Percentiles rank a stretch among this genome's conserved stretches.
Evolutionary conservation across 257 asterid species (phyloP).

Genomic region (Solanum pennellii): DNA sequence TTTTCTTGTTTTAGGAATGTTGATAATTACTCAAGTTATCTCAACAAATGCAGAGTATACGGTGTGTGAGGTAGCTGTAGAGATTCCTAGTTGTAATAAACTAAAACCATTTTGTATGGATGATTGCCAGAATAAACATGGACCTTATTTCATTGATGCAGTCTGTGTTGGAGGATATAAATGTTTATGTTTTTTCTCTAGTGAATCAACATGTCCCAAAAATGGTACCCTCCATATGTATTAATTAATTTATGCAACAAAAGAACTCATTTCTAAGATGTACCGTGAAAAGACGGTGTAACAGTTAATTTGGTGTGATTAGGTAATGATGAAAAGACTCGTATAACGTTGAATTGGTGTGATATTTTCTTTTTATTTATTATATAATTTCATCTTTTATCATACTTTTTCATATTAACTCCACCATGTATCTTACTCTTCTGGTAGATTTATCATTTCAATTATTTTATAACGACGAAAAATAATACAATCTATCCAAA

Average conservation of each 20-base stretch:
- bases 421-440: no score
- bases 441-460: fast-evolving
- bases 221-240: neutral
- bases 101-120: neutral
- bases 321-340: no score
- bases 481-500: no score
- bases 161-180: neutral
- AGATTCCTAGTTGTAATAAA: neutral
- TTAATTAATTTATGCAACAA: neutral
- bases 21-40: neutral
- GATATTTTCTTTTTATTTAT: no score
- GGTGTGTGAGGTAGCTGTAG: neutral
- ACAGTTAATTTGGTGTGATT: no score
- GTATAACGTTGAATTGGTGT: no score
- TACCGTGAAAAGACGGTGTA: no score
- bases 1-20: neutral
- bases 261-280: no score
- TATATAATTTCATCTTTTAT: no score
- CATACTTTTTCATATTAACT: no score
- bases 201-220: neutral
- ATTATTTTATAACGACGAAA: no score
- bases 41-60: neutral
- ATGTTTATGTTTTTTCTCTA: neutral
- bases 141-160: neutral
- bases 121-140: neutral